Base-by-base conservation (phyloP, 2,329 filamentous ascomycete genomes). In the Talaromyces amestolkiae region DNA sequence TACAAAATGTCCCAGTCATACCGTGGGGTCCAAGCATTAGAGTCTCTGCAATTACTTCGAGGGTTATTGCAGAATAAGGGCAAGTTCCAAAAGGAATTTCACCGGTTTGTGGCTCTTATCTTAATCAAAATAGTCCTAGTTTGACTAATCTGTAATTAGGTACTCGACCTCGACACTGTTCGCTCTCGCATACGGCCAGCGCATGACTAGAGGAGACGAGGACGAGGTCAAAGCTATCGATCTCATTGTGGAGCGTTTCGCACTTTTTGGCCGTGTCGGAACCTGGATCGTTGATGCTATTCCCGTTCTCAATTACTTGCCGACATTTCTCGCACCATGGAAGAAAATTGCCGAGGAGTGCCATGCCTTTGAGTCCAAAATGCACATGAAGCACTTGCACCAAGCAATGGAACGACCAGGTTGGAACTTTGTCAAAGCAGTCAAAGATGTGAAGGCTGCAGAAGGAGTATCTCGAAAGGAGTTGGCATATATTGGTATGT, bases 101-200 rank as follows among this genome's bases (percentile, higher is more conserved):
- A 53, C 27, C 33, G 49, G 49, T 53, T 53, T 33, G 49, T 53
- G 2, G 24, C 7, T 10, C 17, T 27, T 33, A 7, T 13, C 17
- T 3, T n/a, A 33, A 33, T 15, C 17, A 3, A 53, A 31, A 3
- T 24, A n/a, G 6, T 51, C 24, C 24, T 31, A 19, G 2, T 2
- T 33, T 5, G 3, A 53, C 19, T 19, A 19, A 53, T 53, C 3
- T 2, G 11, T 53, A 9, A n/a, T 17, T 33, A 53, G 49, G 7
- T 53, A 53, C 49, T 53, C 49, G 17, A 53, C 49, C 17, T 53
- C 49, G 49, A 53, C 49, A n/a, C 27, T 53, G 27, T 83, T 83
- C 68, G 81, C 79, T 7, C 78, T 85, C 8, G 77, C 81, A 3
- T 85, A 85, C 68, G 83, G 84, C 0, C 79, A 81, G 56, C 80